phyloP scores from a whole-genome alignment of 495 filamentous ascomycete species.

The Glutinoglossum americanum region DNA sequence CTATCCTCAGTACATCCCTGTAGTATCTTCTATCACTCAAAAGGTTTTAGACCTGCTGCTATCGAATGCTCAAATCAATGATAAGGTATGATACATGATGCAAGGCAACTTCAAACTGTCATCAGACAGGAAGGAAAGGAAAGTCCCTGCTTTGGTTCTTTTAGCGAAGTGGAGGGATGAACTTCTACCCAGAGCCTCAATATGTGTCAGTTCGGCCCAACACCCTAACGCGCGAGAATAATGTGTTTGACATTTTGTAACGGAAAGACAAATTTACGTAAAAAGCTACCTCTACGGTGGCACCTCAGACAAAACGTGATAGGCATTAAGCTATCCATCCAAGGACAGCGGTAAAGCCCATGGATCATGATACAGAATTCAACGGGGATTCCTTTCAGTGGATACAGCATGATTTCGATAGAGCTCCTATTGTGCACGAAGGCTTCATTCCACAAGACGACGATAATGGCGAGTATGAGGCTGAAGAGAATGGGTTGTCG shows the following conservation, averaged over 20 bases:
- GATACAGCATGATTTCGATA: background rate
- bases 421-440: constrained; percentile 4
- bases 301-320: background rate
- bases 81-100: background rate
- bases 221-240: background rate
- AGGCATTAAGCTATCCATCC: background rate
- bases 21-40: too few species aligned
- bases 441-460: constrained; percentile 5
- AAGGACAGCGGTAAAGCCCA: background rate
- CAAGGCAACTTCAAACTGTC: background rate
- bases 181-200: background rate
- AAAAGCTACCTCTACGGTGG: background rate
- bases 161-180: background rate
- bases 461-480: background rate
- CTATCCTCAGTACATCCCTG: background rate
- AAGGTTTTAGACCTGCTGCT: background rate
- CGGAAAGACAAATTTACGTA: background rate
- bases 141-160: background rate
- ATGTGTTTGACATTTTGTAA: background rate
- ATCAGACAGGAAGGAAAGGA: background rate
- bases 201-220: too few species aligned
- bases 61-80: background rate
- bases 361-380: background rate
- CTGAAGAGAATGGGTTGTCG: background rate
- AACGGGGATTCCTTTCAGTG: background rate